Conservation (phyloP, 495 filamentous ascomycete genomes). For the Penicillium steckii region DNA sequence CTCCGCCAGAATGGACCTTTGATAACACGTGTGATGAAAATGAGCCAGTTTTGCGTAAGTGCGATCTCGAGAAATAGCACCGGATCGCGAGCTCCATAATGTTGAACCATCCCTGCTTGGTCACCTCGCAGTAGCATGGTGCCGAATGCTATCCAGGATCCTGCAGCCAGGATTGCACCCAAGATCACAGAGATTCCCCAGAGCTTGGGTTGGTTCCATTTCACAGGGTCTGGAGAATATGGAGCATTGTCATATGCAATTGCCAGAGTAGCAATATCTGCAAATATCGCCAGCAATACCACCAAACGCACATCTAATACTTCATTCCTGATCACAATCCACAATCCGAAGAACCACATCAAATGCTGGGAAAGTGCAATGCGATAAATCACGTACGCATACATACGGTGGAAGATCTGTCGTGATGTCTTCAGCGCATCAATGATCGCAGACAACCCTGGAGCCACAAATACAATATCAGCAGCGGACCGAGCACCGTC, state of each 20-base stretch:
- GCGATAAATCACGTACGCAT: constrained; percentile 94
- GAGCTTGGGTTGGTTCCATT: constrained; percentile 90
- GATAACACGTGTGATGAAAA: constrained; percentile 91
- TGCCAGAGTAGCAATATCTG: constrained; percentile 87
- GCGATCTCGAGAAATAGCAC: constrained; percentile 89
- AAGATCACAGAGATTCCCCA: constrained; percentile 89
- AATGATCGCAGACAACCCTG: constrained; percentile 89
- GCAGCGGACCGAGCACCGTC: constrained; percentile 90
- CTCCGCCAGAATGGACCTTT: constrained; percentile 84
- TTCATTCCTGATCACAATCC: constrained; percentile 84
- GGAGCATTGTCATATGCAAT: constrained; percentile 94
- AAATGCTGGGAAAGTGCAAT: constrained; percentile 90
- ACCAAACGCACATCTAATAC: constrained; percentile 81
- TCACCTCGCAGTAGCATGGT: constrained; percentile 68
- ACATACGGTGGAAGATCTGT: constrained; percentile 97
- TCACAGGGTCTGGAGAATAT: constrained; percentile 81
- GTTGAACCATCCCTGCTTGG: constrained; percentile 80
- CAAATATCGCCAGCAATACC: constrained; percentile 93
- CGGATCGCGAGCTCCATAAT: constrained; percentile 76
- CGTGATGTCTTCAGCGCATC: constrained; percentile 91
- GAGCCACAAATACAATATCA: constrained; percentile 90
- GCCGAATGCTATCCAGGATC: constrained; percentile 80
- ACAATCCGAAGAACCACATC: constrained; percentile 84
- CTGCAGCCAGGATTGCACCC: constrained; percentile 74
- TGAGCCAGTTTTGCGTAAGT: constrained; percentile 92